These are phyloP conservation scores for Mortierella alpina DNA, from an alignment of 192 early-diverging fungal genomes.

Conservation along the genomic window DNA sequence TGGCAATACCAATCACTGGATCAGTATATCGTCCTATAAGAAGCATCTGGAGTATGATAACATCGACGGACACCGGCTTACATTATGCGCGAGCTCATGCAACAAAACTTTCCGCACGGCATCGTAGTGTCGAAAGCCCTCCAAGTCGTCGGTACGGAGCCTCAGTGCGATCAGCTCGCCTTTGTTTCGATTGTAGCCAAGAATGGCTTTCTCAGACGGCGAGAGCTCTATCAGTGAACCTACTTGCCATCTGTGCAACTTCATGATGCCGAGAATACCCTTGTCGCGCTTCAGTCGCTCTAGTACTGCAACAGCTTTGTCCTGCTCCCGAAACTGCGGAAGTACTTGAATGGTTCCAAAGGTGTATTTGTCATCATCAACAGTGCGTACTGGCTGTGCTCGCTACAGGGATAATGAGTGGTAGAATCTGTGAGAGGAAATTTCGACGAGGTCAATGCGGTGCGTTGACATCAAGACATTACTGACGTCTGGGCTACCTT, in stretches of 20 bases:
- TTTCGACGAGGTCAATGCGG: too few relatives aligned
- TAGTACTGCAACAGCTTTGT: constrained; percentile 68
- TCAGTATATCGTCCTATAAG: background rate
- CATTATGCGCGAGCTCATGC: constrained; percentile 85
- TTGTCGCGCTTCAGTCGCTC: constrained; percentile 74
- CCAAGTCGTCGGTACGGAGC: constrained; percentile 79
- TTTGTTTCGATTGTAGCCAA: constrained; percentile 77
- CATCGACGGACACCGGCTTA: constrained; percentile 20
- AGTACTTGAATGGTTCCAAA: constrained; percentile 71
- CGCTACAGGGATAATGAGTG: background rate
- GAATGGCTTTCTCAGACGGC: constrained; percentile 71
- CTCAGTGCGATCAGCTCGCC: constrained; percentile 80
- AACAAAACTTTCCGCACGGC: constrained; percentile 74
- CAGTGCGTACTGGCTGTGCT: constrained; percentile 25
- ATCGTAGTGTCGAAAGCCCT: constrained; percentile 81
- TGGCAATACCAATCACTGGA: background rate
- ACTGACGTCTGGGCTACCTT: constrained; percentile 24
- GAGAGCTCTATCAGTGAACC: constrained; percentile 75
- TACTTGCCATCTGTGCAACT: constrained; percentile 73
- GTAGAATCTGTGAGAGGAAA: background rate
- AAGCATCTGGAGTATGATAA: background rate
- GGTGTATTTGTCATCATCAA: constrained; percentile 61
- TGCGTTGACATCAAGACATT: background rate
- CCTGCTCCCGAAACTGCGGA: constrained; percentile 61
- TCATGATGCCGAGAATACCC: constrained; percentile 69